Evolutionary conservation across 179 eudicot genomes (phyloP).

Genomic region (Gypsophila paniculata): DNA sequence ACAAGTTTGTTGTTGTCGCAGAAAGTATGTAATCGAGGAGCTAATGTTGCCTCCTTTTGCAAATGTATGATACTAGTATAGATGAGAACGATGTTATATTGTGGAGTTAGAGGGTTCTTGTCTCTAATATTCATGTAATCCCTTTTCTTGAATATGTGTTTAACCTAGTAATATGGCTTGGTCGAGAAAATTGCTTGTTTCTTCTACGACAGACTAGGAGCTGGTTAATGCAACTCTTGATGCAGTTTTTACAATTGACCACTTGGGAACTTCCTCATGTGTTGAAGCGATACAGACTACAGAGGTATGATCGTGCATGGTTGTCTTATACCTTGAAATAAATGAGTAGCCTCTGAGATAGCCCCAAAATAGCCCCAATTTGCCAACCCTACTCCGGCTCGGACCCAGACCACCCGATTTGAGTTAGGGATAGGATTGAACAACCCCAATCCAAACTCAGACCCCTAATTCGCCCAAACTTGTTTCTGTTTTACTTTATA

Average conservation of each 20-base stretch:
- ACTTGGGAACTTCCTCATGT: neutral
- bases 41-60: conserved; percentile 10
- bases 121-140: neutral
- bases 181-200: neutral
- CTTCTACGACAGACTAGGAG: neutral
- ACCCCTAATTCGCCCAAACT: too few species aligned
- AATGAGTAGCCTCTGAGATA: too few species aligned
- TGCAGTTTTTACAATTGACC: neutral
- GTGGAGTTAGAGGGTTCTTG: neutral
- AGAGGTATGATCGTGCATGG: too few species aligned
- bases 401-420: too few species aligned
- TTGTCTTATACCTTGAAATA: too few species aligned
- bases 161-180: neutral
- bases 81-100: conserved; percentile 19
- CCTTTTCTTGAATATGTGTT: neutral
- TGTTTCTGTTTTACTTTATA: too few species aligned
- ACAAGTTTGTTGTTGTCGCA: conserved; percentile 7
- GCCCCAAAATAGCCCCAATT: too few species aligned
- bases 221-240: neutral
- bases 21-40: conserved; percentile 1
- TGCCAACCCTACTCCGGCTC: too few species aligned
- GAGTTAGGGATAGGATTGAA: too few species aligned
- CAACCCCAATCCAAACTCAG: too few species aligned
- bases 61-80: conserved; percentile 27
- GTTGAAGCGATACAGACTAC: too few species aligned